These are phyloP conservation scores for Saccharum officinarum DNA, from an alignment of 176 grass and related monocot genomes.

Conservation along the genomic window DNA sequence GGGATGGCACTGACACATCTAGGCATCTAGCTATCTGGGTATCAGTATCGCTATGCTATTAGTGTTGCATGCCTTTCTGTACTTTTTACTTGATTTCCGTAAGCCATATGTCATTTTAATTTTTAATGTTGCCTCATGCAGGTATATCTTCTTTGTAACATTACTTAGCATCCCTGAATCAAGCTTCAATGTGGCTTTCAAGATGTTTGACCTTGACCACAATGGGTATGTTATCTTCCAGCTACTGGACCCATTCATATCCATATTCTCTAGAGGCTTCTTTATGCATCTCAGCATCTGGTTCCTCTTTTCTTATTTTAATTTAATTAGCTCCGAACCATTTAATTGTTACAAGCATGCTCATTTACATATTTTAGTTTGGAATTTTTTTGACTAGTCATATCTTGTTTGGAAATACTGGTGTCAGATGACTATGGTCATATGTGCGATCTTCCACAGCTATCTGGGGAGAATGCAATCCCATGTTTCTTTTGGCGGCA, in stretches of 20 bases:
- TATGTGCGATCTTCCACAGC: background rate
- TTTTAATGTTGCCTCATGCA: slow-evolving; percentile 42
- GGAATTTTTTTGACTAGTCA: background rate
- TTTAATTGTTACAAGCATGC: background rate
- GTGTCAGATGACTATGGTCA: background rate
- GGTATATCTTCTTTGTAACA: slow-evolving; percentile 98
- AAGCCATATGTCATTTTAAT: background rate
- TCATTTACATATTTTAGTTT: slow-evolving; percentile 25
- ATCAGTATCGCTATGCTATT: slow-evolving; percentile 8
- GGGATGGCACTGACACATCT: background rate
- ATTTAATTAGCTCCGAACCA: slow-evolving; percentile 3
- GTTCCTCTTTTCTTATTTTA: slow-evolving; percentile 10
- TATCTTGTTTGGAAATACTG: background rate
- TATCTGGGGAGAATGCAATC: background rate
- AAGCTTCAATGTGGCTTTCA: slow-evolving; percentile 94
- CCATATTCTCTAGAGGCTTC: background rate
- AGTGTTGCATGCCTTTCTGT: background rate
- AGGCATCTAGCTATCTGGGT: background rate
- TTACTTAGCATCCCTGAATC: slow-evolving; percentile 94
- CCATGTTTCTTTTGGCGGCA: background rate
- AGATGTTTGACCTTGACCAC: slow-evolving; percentile 98
- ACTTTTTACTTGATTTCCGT: background rate
- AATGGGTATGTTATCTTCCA: slow-evolving; percentile 58
- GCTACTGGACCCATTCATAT: background rate
- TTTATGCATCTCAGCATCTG: background rate